Evolutionary conservation across 2,329 filamentous ascomycete species (phyloP).

Genomic region (Phialophora tarda): DNA sequence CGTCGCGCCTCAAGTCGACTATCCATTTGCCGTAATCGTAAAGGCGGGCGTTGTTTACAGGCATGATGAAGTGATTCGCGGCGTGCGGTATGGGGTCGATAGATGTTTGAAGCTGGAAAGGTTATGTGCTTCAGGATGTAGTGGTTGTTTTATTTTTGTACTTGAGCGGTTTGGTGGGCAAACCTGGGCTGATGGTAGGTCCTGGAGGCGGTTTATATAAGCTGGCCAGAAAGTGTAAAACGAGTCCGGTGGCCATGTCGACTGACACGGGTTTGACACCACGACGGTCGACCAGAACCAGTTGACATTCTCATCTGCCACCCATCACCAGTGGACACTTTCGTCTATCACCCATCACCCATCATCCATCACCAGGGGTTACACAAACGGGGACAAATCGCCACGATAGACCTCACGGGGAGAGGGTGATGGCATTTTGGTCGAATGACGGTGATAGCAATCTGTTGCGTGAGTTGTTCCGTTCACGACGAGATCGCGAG

Average conservation of each 20-base stretch:
- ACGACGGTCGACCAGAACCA: not conserved
- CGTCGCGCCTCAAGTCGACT: not conserved
- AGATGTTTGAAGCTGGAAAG: not conserved
- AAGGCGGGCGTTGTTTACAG: not conserved
- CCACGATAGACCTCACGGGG: not conserved
- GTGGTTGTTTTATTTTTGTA: not conserved
- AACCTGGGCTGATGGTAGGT: not conserved
- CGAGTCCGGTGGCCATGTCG: not conserved
- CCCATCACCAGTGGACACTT: not conserved
- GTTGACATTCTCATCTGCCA: not conserved
- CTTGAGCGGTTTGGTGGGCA: not conserved
- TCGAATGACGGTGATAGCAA: not conserved
- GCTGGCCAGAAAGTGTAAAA: not conserved
- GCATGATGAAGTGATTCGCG: not conserved
- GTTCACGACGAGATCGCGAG: not conserved
- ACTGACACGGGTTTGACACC: not conserved
- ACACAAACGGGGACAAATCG: not conserved
- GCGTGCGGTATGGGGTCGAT: not conserved
- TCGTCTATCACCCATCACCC: not conserved
- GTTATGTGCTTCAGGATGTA: not conserved
- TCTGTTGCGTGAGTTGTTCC: not conserved
- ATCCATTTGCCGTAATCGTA: not conserved
- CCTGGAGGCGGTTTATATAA: not conserved
- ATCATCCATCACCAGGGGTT: not conserved
- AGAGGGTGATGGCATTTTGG: not conserved